These are phyloP conservation scores for Starmerella riodocensis DNA, from an alignment of 805 yeast species.

Conservation along the genomic window DNA sequence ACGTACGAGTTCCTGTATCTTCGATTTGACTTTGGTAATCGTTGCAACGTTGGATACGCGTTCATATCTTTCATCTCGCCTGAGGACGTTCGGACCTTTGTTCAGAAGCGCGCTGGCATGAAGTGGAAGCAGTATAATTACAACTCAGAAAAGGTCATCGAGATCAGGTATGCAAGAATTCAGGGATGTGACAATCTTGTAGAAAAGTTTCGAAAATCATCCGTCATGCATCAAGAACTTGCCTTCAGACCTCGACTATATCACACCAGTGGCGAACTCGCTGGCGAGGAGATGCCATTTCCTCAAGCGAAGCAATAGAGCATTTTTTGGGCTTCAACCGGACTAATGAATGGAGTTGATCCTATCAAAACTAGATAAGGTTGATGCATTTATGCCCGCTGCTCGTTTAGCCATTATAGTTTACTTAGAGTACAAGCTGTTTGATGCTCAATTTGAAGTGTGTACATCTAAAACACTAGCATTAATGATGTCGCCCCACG, in stretches of 20 bases:
- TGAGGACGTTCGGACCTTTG: conserved; percentile 34
- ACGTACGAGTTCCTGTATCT: conserved; percentile 33
- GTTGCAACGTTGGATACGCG: conserved; percentile 46
- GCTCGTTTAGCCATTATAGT: too few species aligned
- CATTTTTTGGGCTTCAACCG: not conserved
- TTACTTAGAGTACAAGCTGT: too few species aligned
- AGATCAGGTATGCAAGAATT: conserved; percentile 39
- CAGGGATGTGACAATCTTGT: conserved; percentile 37
- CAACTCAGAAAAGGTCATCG: conserved; percentile 40
- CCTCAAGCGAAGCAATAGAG: not conserved
- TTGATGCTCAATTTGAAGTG: too few species aligned
- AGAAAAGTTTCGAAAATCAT: conserved; percentile 38
- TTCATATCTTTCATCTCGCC: conserved; percentile 38
- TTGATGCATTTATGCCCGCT: too few species aligned
- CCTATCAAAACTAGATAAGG: too few species aligned
- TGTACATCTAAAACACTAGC: not conserved
- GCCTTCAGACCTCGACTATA: conserved; percentile 39
- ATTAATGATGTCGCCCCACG: not conserved
- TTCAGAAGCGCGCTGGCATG: conserved; percentile 35
- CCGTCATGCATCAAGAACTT: conserved; percentile 37
- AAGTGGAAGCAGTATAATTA: conserved; percentile 32
- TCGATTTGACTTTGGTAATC: conserved; percentile 40
- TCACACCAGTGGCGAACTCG: conserved; percentile 32
- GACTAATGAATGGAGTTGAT: too few species aligned
- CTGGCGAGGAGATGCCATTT: conserved; percentile 34